Percentiles rank a stretch among this genome's conserved stretches.
These are phyloP conservation scores for Coemansia sp. DNA, from an alignment of 192 early-diverging fungal species.

Conservation along the genomic window DNA sequence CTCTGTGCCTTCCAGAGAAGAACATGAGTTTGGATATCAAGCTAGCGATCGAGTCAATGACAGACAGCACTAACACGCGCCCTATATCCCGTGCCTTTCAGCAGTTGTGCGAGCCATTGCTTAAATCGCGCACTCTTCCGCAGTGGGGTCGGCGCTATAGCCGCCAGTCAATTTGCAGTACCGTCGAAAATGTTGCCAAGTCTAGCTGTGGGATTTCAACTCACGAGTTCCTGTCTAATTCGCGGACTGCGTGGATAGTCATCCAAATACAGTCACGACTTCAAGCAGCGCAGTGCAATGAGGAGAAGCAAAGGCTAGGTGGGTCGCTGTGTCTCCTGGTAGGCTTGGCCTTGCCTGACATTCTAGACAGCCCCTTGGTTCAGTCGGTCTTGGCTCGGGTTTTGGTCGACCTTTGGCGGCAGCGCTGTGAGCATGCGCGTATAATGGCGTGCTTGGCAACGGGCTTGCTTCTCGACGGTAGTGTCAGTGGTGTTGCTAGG, in stretches of 20 bases:
- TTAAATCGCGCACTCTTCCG: slow-evolving; percentile 7
- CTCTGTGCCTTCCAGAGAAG: slow-evolving; percentile 23
- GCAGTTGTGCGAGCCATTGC: neutral
- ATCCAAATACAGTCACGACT: slow-evolving; percentile 30
- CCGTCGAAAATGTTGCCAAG: slow-evolving; percentile 10
- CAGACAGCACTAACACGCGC: neutral
- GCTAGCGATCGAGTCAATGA: neutral
- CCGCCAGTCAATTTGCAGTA: slow-evolving; percentile 3
- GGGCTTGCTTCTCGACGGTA: slow-evolving; percentile 21
- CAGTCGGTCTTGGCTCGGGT: slow-evolving; percentile 24
- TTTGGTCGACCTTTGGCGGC: slow-evolving; percentile 31
- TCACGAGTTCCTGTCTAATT: slow-evolving; percentile 18
- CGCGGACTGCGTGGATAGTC: slow-evolving; percentile 37
- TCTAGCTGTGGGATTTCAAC: neutral
- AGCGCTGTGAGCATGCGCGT: slow-evolving; percentile 11
- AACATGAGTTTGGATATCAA: slow-evolving; percentile 12
- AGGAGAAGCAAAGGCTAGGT: slow-evolving; percentile 29
- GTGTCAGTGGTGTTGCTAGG: neutral
- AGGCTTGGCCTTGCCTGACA: slow-evolving; percentile 3
- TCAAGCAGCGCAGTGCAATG: slow-evolving; percentile 17
- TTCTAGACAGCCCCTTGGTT: slow-evolving; percentile 36
- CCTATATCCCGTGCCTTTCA: slow-evolving; percentile 13
- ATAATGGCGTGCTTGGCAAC: slow-evolving; percentile 22
- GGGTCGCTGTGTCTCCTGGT: slow-evolving; percentile 29
- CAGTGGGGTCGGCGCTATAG: slow-evolving; percentile 47